Conservation (phyloP, 2,329 filamentous ascomycete genomes). For the Torrubiella hemipterigena region DNA sequence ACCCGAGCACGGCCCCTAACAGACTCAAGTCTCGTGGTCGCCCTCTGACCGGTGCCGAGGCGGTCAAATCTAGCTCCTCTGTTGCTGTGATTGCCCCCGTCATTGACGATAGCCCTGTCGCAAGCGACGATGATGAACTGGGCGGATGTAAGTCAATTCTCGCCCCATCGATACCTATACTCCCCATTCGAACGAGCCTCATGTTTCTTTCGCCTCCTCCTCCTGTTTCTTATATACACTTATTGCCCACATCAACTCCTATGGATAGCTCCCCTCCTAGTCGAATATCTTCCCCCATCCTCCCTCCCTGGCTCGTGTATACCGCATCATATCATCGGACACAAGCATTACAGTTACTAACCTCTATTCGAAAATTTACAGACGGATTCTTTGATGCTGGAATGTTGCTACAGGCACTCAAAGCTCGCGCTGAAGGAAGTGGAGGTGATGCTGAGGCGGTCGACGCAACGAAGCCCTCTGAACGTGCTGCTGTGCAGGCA, state of each 20-base stretch:
- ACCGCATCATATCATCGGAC: constrained; percentile 8
- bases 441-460: constrained; percentile 25
- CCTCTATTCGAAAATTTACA: constrained; percentile 22
- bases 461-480: constrained; percentile 40
- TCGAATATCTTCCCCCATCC: background rate
- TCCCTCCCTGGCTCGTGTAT: constrained; percentile 5
- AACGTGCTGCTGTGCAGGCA: constrained; percentile 46
- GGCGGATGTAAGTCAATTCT: constrained; percentile 70
- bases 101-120: constrained; percentile 55
- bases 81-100: constrained; percentile 39
- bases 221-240: too few relatives aligned
- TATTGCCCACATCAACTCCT: too few relatives aligned
- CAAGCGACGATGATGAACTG: constrained; percentile 78
- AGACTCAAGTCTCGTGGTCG: constrained; percentile 62
- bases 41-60: constrained; percentile 50
- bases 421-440: too few relatives aligned
- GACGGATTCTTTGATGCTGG: constrained; percentile 97
- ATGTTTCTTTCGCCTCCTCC: constrained; percentile 1
- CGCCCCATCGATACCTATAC: background rate
- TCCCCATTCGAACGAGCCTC: background rate
- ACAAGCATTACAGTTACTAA: constrained; percentile 14
- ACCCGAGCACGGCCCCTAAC: constrained; percentile 20
- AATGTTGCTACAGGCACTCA: constrained; percentile 82
- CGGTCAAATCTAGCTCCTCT: constrained; percentile 25
- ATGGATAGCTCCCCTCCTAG: too few relatives aligned